Conservation (phyloP, 164 flowering plant genomes). For the Vitis labrusca region DNA sequence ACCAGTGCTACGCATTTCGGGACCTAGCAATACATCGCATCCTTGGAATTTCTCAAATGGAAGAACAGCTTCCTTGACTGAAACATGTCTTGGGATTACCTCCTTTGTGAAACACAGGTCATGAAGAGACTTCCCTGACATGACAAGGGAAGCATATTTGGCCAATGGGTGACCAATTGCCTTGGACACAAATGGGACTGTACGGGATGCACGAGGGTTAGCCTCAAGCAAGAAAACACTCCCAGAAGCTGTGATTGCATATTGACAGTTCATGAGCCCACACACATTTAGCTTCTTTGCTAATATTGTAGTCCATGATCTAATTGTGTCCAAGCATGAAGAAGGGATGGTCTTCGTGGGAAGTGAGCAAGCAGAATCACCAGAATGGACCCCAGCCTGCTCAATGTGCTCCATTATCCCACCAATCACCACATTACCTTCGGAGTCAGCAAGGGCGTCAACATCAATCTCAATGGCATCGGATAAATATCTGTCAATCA, state of each 20-base stretch:
- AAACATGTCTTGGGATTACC: conserved; percentile 76
- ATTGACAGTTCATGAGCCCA: conserved; percentile 98
- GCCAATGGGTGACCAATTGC: conserved; percentile 96
- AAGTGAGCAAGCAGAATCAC: conserved; percentile 86
- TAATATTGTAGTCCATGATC: conserved; percentile 78
- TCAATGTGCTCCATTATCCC: conserved; percentile 99
- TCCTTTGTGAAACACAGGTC: conserved; percentile 72
- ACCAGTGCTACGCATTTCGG: conserved; percentile 98
- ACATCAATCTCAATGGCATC: conserved; percentile 94
- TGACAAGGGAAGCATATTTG: conserved; percentile 87
- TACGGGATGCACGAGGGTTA: conserved; percentile 92
- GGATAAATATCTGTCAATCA: conserved; percentile 74
- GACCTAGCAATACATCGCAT: conserved; percentile 88
- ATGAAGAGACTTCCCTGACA: conserved; percentile 84
- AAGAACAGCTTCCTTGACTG: conserved; percentile 94
- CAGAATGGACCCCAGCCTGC: conserved; percentile 96
- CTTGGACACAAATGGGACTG: conserved; percentile 95
- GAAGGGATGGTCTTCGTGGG: conserved; percentile 78
- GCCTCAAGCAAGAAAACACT: conserved; percentile 91
- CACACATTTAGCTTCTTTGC: conserved; percentile 79
- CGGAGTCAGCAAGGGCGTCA: conserved; percentile 77
- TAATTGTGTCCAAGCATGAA: conserved; percentile 67
- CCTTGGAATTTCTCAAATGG: conserved; percentile 94
- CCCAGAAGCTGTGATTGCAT: conserved; percentile 75
- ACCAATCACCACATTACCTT: conserved; percentile 91